Percentiles rank a stretch among this genome's conserved stretches.
Evolutionary conservation across 2,329 filamentous ascomycete genomes (phyloP).

Genomic region (Fusarium sp.): DNA sequence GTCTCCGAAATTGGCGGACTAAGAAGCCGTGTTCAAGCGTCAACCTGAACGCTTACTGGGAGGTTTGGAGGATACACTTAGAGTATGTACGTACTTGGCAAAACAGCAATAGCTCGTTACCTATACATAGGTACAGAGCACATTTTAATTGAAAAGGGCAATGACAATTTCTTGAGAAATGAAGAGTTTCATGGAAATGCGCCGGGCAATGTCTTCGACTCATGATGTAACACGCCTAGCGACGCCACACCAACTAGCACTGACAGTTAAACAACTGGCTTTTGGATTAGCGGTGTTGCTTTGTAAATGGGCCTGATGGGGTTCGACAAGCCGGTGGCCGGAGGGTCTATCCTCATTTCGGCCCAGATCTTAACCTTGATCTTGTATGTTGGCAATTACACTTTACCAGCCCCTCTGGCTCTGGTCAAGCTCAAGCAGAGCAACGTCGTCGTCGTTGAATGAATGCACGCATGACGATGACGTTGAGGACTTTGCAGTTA

Average conservation of each 20-base stretch:
- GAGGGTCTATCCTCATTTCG: conserved; percentile 17
- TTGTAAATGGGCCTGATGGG: neutral
- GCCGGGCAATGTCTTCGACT: neutral
- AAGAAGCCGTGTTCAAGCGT: neutral
- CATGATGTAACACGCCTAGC: conserved; percentile 11
- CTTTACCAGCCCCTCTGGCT: conserved; percentile 10
- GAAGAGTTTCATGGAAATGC: conserved; percentile 8
- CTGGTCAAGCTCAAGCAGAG: neutral
- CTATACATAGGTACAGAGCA: conserved; percentile 29
- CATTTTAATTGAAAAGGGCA: conserved; percentile 35
- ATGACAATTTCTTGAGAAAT: conserved; percentile 31
- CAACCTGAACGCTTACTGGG: neutral
- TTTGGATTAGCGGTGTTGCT: neutral
- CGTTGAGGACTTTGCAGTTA: neutral
- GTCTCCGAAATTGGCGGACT: conserved; percentile 1
- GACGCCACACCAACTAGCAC: conserved; percentile 8
- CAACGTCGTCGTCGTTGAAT: conserved; percentile 6
- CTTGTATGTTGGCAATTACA: neutral
- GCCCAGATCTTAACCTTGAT: conserved; percentile 29
- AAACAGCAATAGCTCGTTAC: conserved; percentile 33
- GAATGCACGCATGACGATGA: conserved; percentile 1
- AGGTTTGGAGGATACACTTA: conserved; percentile 28
- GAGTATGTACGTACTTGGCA: conserved; percentile 39
- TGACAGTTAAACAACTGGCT: conserved; percentile 1
- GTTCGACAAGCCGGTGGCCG: neutral